Conservation (phyloP, 495 filamentous ascomycete genomes). For the Penicillium crystallinum region DNA sequence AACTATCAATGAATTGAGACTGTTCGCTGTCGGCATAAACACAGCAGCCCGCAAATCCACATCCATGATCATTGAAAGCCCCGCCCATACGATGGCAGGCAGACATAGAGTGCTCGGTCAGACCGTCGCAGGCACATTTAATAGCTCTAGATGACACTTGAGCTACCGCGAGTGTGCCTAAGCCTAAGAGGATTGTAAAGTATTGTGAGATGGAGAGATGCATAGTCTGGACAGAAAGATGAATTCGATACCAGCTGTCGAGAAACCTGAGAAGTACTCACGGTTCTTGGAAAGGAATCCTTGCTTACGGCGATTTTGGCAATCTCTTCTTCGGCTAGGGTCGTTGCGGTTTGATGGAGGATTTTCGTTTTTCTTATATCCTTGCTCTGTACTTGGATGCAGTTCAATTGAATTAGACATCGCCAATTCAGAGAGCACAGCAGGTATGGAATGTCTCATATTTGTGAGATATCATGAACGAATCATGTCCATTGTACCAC, state of each 20-base stretch:
- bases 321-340: neutral
- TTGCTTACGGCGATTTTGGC: neutral
- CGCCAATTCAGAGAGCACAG: neutral
- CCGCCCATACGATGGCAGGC: conserved; percentile 1
- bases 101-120: neutral
- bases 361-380: neutral
- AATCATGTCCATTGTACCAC: neutral
- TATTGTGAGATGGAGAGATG: neutral
- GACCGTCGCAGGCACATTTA: conserved; percentile 3
- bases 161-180: neutral
- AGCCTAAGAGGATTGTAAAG: neutral
- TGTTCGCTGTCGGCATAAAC: conserved; percentile 12
- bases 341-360: neutral
- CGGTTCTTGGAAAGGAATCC: neutral
- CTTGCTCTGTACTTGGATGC: neutral
- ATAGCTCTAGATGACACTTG: neutral
- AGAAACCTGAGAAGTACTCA: neutral
- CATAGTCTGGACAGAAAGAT: neutral
- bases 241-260: neutral
- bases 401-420: neutral
- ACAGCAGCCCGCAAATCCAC: conserved; percentile 19
- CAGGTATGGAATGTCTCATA: neutral
- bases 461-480: neutral
- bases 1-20: conserved; percentile 8
- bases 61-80: conserved; percentile 5